A percentile compares a stretch with the other conserved stretches of the same genome.
These are phyloP conservation scores for Fusarium acutatum DNA, from an alignment of 2,329 filamentous ascomycete species.

Conservation along the genomic window DNA sequence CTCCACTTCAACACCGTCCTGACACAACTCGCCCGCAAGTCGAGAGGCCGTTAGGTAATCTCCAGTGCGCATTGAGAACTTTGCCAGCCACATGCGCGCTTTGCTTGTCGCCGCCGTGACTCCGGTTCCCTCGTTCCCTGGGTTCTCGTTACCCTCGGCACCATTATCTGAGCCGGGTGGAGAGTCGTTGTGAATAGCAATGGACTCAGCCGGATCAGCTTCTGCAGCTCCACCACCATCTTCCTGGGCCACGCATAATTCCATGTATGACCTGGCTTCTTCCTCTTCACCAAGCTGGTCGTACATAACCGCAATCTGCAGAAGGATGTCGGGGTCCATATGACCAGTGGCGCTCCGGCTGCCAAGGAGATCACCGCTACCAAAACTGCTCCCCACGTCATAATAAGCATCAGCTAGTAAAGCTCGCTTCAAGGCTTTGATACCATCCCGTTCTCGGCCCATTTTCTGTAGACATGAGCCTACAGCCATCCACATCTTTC, in stretches of 20 bases:
- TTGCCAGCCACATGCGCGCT: constrained; percentile 92
- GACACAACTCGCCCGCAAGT: constrained; percentile 88
- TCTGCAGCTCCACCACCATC: constrained; percentile 68
- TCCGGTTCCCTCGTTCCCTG: constrained; percentile 70
- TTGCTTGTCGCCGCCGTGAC: constrained; percentile 93
- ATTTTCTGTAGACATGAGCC: constrained; percentile 92
- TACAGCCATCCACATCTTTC: constrained; percentile 99
- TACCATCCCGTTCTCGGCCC: constrained; percentile 85
- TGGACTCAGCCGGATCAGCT: constrained; percentile 56
- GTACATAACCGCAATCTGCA: constrained; percentile 90
- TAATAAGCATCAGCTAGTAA: constrained; percentile 89
- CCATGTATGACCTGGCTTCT: constrained; percentile 93
- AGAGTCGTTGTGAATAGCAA: constrained; percentile 65
- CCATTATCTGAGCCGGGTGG: constrained; percentile 51
- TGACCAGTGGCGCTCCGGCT: constrained; percentile 63
- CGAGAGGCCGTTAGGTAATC: constrained; percentile 82
- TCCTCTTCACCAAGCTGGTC: constrained; percentile 80
- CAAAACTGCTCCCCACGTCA: constrained; percentile 68
- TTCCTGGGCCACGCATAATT: constrained; percentile 92
- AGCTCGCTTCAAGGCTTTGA: constrained; percentile 93
- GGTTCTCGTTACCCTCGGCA: constrained; percentile 46
- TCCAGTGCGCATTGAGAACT: constrained; percentile 77
- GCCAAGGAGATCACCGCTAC: constrained; percentile 56
- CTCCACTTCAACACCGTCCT: constrained; percentile 95
- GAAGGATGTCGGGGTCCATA: constrained; percentile 88